Base-by-base conservation (phyloP, 805 yeast species). In the Millerozyma miso region DNA sequence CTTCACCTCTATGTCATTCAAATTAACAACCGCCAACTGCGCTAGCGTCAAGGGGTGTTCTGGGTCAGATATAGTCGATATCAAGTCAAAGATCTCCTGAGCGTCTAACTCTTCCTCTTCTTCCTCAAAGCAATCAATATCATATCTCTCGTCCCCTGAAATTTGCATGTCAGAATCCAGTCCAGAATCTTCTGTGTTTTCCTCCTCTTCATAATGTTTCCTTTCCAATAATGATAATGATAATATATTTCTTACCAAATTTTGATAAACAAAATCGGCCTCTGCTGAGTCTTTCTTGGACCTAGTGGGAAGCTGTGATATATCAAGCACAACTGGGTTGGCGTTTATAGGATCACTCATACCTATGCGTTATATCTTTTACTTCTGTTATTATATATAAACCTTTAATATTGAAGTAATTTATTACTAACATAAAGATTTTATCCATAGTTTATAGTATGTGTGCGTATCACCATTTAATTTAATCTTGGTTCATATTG, bases 11-110 rank as follows among this genome's bases (percentile, higher is more conserved):
- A 93, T 93, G 58, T 95, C 96, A 4, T 76, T 73, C 38, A 93
- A 68, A 54, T 88, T 89, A 1, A 93, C 96, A 34, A 93, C 97
- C 0, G 97, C 91, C 14, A 93, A 72, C 63, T 93, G 98, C 0
- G 97, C 99, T 44, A 93, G 70, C 0, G 97, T 85, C 35, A 93
- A 70, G 0, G 99, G 99, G 61, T 93, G 99, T 58, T 93, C 99
- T 1, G 99, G 99, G 60, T 93, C 99, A 0, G 95, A 85, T 10
- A 89, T 88, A 23, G 83, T 77, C 4, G 97, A 80, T 2, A 88
- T 87, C 38, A 91, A 68, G 59, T 90, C 96, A 53, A 80, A 89
- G 4, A 91, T 81, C 58, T 91, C 99, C 59, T 91, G 97, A 1
- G 89, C 63, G 58, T 91, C 99, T 32, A 91, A 79, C 6, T 77